Conservation (phyloP, 2,329 filamentous ascomycete genomes). For the Diaporthe sp. region DNA sequence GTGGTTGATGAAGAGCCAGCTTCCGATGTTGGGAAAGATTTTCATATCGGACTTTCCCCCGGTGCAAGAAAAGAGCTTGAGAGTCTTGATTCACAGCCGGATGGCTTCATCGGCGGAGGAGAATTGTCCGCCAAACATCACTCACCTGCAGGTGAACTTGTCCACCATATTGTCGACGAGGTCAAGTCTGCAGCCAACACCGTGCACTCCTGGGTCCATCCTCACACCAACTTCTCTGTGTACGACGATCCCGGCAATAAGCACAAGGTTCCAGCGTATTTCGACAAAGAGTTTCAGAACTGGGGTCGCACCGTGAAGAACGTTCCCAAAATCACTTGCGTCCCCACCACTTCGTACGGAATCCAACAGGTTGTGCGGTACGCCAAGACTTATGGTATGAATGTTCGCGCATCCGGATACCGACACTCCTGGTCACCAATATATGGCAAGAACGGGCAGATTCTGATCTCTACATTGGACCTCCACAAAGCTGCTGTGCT, state of each 20-base stretch:
- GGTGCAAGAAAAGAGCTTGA: not conserved
- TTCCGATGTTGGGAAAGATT: not conserved
- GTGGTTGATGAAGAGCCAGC: not conserved
- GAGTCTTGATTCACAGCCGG: not conserved
- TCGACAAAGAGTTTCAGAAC: conserved; percentile 54
- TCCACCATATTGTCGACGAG: not conserved
- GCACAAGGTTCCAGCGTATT: not conserved
- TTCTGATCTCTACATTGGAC: conserved; percentile 59
- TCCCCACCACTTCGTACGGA: conserved; percentile 57
- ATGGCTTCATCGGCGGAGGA: not conserved
- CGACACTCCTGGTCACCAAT: conserved; percentile 59
- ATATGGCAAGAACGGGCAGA: conserved; percentile 56
- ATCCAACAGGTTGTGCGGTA: conserved; percentile 57
- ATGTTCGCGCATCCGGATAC: conserved; percentile 58
- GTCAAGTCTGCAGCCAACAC: not conserved
- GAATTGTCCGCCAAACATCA: not conserved
- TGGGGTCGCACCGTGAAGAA: conserved; percentile 58
- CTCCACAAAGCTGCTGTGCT: conserved; percentile 54
- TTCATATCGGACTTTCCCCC: not conserved
- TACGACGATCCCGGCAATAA: not conserved
- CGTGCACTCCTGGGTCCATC: not conserved
- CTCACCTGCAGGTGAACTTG: not conserved
- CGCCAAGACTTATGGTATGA: conserved; percentile 51
- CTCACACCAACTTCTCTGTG: not conserved
- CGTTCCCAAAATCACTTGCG: conserved; percentile 56